phyloP scores from a whole-genome alignment of 108 stramenopile species.

The Asterionellopsis glacialis region DNA sequence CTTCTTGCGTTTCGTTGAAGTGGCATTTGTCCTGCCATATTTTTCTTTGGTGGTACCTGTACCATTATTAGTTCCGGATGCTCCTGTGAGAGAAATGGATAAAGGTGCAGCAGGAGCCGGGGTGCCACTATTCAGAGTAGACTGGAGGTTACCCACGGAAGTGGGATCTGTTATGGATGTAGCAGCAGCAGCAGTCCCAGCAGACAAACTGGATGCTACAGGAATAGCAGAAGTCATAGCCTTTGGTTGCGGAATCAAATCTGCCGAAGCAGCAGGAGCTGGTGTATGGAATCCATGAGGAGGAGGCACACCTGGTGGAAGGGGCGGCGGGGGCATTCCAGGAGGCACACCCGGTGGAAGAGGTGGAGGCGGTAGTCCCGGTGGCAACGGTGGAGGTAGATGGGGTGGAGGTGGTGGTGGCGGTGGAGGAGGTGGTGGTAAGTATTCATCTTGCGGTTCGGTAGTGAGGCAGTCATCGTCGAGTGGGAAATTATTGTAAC shows the following conservation, averaged over 20 bases:
- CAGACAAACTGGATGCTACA: conserved; percentile 45
- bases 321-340: conserved; percentile 29
- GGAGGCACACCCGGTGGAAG: conserved; percentile 21
- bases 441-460: conserved; percentile 40
- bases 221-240: conserved; percentile 45
- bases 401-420: conserved; percentile 35
- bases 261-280: conserved; percentile 30
- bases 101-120: background rate
- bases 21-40: no score
- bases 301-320: conserved; percentile 20
- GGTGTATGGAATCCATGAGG: conserved; percentile 20
- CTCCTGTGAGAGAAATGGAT: conserved; percentile 16
- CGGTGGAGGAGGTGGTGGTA: conserved; percentile 59
- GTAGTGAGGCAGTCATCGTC: conserved; percentile 79
- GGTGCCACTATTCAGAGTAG: background rate
- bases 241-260: conserved; percentile 72
- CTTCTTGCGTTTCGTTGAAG: conserved; percentile 9
- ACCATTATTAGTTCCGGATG: conserved; percentile 7
- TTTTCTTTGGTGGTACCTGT: background rate
- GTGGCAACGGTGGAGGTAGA: conserved; percentile 10
- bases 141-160: background rate
- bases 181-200: background rate
- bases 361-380: conserved; percentile 31
- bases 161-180: background rate
- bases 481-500: conserved; percentile 75